These are phyloP conservation scores for Gossypium herbaceum DNA, from an alignment of 345 rosid genomes.

Conservation along the genomic window DNA sequence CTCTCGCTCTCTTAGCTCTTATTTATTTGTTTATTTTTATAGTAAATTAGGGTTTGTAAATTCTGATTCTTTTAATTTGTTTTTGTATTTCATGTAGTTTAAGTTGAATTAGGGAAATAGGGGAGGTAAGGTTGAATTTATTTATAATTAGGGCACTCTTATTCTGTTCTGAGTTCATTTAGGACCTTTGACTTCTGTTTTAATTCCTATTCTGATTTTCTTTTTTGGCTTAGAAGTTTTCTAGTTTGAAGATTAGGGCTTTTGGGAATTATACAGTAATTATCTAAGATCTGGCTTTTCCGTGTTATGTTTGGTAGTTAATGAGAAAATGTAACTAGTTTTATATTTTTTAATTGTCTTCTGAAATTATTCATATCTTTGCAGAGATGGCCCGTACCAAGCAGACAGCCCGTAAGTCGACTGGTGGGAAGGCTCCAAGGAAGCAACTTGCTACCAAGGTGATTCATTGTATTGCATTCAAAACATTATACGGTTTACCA, in stretches of 20 bases:
- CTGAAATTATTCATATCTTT: neutral
- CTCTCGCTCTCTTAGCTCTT: neutral
- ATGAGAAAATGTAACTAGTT: neutral
- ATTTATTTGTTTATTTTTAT: neutral
- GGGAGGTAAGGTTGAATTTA: too few relatives aligned
- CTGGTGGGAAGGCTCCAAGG: conserved; percentile 97
- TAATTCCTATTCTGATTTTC: neutral
- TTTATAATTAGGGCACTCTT: too few relatives aligned
- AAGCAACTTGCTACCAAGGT: conserved; percentile 97
- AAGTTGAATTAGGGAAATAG: neutral
- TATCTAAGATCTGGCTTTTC: neutral
- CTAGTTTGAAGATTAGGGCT: neutral
- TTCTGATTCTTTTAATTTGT: neutral
- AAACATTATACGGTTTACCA: too few relatives aligned
- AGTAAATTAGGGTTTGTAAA: neutral
- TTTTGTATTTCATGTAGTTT: neutral
- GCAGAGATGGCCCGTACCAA: conserved; percentile 85
- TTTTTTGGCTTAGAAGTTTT: neutral
- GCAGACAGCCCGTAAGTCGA: conserved; percentile 93
- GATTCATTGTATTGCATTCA: neutral
- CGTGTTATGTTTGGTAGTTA: neutral
- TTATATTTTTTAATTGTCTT: too few relatives aligned
- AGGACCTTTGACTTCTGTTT: neutral
- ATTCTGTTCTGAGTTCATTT: too few relatives aligned
- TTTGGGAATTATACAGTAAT: neutral